phyloP scores from a whole-genome alignment of 108 stramenopile genomes.

The Discostella stelligeroides region DNA sequence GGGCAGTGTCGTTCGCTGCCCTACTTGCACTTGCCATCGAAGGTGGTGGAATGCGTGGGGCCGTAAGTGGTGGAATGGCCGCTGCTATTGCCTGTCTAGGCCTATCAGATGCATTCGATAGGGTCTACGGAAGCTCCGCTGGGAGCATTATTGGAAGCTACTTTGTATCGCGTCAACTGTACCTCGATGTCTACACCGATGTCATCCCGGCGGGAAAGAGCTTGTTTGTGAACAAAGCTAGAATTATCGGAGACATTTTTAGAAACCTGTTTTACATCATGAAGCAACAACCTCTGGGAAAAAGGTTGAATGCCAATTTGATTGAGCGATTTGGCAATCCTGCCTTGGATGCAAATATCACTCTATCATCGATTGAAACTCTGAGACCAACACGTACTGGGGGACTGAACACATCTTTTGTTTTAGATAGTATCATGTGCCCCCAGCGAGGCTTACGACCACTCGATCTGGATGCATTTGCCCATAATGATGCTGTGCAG shows the following conservation, averaged over 20 bases:
- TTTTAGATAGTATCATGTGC: constrained; percentile 76
- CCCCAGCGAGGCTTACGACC: constrained; percentile 68
- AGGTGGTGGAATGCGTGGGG: constrained; percentile 84
- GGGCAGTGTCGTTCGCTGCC: constrained; percentile 53
- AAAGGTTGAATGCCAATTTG: constrained; percentile 26
- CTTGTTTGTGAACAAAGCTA: constrained; percentile 67
- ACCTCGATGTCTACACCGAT: constrained; percentile 80
- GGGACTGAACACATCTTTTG: constrained; percentile 80
- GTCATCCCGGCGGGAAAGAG: constrained; percentile 65
- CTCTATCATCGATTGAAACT: constrained; percentile 9
- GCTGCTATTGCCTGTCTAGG: constrained; percentile 78
- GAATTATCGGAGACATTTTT: constrained; percentile 48
- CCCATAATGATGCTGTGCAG: constrained; percentile 61
- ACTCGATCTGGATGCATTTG: constrained; percentile 77
- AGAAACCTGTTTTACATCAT: constrained; percentile 38
- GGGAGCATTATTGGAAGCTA: constrained; percentile 80
- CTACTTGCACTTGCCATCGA: constrained; percentile 85
- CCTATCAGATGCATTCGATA: constrained; percentile 72
- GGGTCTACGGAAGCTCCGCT: constrained; percentile 77
- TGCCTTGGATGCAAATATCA: constrained; percentile 10
- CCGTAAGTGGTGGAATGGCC: constrained; percentile 81
- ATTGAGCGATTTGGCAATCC: constrained; percentile 35
- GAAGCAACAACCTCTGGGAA: constrained; percentile 24
- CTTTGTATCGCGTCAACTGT: constrained; percentile 77
- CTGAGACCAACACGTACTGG: constrained; percentile 35